Conservation (phyloP, 176 grass and related monocot species). For the Poa pratensis region DNA sequence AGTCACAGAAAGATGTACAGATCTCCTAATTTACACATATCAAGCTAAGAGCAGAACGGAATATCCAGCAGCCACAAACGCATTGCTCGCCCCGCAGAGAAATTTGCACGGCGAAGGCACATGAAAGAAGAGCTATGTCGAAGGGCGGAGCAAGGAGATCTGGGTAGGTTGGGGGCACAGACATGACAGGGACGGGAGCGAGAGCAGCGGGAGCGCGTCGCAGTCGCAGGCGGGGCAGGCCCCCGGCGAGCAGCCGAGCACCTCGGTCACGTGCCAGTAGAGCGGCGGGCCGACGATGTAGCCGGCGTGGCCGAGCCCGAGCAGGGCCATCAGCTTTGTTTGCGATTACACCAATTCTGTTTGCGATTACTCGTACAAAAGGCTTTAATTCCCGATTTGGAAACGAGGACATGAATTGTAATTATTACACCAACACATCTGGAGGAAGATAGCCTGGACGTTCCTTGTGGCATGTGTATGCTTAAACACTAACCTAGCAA, state of each 20-base stretch:
- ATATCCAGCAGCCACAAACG: slow-evolving; percentile 36
- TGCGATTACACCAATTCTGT: too few relatives aligned
- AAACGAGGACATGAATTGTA: too few relatives aligned
- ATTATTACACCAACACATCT: too few relatives aligned
- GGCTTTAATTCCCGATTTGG: too few relatives aligned
- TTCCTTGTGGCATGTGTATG: not conserved
- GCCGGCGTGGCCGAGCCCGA: slow-evolving; percentile 62
- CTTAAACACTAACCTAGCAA: not conserved
- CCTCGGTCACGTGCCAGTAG: slow-evolving; percentile 90
- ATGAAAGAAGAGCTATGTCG: not conserved
- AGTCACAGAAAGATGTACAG: too few relatives aligned
- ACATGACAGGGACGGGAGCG: too few relatives aligned
- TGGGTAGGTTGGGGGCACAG: not conserved
- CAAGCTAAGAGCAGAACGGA: not conserved
- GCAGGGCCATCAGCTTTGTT: slow-evolving; percentile 49
- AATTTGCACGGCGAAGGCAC: not conserved
- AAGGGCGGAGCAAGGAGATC: slow-evolving; percentile 23
- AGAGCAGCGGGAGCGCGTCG: slow-evolving; percentile 63
- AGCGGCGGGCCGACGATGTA: slow-evolving; percentile 95
- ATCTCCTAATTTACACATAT: too few relatives aligned
- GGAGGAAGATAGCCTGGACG: not conserved
- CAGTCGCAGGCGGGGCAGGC: slow-evolving; percentile 62
- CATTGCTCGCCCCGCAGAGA: slow-evolving; percentile 35
- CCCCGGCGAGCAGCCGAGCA: slow-evolving; percentile 59
- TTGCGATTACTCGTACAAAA: too few relatives aligned